A percentile compares a stretch with the other conserved stretches of the same genome.
Evolutionary conservation across 352 stramenopile genomes (phyloP).

Genomic region (Pythium scleroteichum): DNA sequence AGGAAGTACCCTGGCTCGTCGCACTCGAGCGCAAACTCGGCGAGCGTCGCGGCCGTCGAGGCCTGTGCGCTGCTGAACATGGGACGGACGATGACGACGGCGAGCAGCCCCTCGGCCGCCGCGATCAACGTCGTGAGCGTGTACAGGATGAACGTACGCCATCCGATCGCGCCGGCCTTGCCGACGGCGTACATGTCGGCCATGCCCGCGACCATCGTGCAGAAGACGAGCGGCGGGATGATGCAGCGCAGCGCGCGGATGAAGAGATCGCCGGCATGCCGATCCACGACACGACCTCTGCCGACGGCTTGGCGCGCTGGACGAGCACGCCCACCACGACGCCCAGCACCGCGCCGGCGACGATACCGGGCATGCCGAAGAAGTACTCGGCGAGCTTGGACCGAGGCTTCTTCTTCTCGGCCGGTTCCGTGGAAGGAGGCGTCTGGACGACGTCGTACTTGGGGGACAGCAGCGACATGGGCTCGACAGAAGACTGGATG

Average conservation of each 20-base stretch:
- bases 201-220: conserved; percentile 32
- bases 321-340: conserved; percentile 3
- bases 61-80: conserved; percentile 9
- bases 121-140: conserved; percentile 13
- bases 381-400: not conserved
- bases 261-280: conserved; percentile 38
- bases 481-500: too few species aligned
- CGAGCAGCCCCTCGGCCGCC: conserved; percentile 5
- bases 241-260: conserved; percentile 43
- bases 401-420: not conserved
- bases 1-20: conserved; percentile 13
- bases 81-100: conserved; percentile 13
- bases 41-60: not conserved
- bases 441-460: conserved; percentile 3
- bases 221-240: conserved; percentile 42
- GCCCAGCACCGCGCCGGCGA: conserved; percentile 1
- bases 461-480: not conserved
- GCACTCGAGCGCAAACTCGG: conserved; percentile 20
- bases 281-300: conserved; percentile 15
- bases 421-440: not conserved
- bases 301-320: conserved; percentile 1
- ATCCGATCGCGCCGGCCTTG: conserved; percentile 31
- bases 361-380: conserved; percentile 11
- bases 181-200: conserved; percentile 35
- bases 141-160: conserved; percentile 31